These are phyloP conservation scores for Jatropha multifida DNA, from an alignment of 441 rosid genomes.

Conservation along the genomic window DNA sequence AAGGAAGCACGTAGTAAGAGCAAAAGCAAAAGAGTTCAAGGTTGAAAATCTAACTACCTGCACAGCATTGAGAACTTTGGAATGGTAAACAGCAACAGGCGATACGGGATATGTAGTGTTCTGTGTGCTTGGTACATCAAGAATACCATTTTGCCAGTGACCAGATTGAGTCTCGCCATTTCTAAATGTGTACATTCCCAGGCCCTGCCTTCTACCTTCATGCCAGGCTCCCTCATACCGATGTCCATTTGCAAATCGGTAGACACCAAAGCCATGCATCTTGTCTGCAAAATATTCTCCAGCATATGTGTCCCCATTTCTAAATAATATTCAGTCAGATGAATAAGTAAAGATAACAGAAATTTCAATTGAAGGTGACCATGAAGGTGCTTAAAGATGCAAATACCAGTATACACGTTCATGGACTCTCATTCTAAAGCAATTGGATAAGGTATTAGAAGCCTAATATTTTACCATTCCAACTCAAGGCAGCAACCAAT, in stretches of 20 bases:
- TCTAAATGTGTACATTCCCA: constrained; percentile 86
- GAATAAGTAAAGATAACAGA: background rate
- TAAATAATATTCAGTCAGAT: constrained; percentile 22
- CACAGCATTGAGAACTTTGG: constrained; percentile 80
- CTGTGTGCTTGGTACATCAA: constrained; percentile 76
- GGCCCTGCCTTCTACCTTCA: constrained; percentile 88
- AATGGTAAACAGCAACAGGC: constrained; percentile 74
- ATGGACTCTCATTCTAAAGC: background rate
- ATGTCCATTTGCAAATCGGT: constrained; percentile 68
- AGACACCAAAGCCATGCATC: constrained; percentile 80
- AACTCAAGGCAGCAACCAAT: background rate
- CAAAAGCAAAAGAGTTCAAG: background rate
- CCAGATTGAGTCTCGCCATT: constrained; percentile 92
- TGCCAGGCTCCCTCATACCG: constrained; percentile 81
- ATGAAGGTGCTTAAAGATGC: background rate
- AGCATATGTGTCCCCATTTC: constrained; percentile 87
- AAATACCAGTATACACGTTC: background rate
- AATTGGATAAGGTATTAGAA: background rate
- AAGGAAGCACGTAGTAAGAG: background rate
- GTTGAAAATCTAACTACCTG: constrained; percentile 37
- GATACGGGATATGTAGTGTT: constrained; percentile 48
- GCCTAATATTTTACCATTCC: background rate
- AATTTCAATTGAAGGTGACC: background rate
- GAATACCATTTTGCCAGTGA: constrained; percentile 84
- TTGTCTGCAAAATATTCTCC: constrained; percentile 77